phyloP scores from a whole-genome alignment of 83 land plant species.

The Picea abies region DNA sequence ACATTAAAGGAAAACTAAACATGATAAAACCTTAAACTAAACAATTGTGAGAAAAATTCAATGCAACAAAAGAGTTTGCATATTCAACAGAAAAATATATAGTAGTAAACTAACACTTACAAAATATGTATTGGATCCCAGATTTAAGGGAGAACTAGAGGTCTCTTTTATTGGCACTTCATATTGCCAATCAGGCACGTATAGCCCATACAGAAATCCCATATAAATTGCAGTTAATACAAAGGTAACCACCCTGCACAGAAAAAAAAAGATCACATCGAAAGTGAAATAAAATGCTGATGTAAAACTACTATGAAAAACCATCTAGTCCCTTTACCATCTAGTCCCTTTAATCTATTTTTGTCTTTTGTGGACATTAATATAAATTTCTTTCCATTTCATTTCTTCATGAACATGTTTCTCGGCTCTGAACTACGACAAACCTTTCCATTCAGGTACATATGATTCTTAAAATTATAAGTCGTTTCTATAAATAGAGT shows the following conservation, averaged over 20 bases:
- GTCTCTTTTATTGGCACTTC: constrained; percentile 15
- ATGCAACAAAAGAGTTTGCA: not conserved
- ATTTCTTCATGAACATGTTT: too few species aligned
- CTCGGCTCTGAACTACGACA: too few species aligned
- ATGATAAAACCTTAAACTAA: too few species aligned
- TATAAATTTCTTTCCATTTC: not conserved
- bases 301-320: not conserved
- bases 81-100: not conserved
- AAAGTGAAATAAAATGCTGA: not conserved
- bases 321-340: not conserved
- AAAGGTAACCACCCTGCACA: constrained; percentile 28
- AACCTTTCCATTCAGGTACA: too few species aligned
- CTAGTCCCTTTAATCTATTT: too few species aligned
- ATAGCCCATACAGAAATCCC: constrained; percentile 40
- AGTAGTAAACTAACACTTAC: constrained; percentile 12
- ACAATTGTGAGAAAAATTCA: too few species aligned
- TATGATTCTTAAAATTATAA: too few species aligned
- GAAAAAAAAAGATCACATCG: not conserved
- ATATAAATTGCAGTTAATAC: constrained; percentile 26
- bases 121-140: constrained; percentile 10
- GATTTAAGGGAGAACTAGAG: constrained; percentile 14
- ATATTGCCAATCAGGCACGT: constrained; percentile 56
- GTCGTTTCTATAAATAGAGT: too few species aligned
- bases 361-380: not conserved
- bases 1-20: too few species aligned